phyloP scores from a whole-genome alignment of 2,329 filamentous ascomycete species.

The Arthrinium phaeospermum region DNA sequence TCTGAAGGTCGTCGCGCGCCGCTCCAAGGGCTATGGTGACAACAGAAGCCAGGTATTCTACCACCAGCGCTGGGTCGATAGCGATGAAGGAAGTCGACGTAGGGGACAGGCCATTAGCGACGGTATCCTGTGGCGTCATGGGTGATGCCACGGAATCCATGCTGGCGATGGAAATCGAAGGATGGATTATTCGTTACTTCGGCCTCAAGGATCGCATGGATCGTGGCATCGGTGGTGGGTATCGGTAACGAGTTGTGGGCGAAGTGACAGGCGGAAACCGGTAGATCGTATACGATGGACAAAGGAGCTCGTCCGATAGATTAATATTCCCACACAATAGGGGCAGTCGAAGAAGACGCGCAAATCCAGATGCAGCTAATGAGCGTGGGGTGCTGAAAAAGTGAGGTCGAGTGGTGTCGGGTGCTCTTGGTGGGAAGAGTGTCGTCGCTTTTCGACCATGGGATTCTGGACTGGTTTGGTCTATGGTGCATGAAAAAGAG shows the following conservation, averaged over 20 bases:
- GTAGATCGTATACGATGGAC: neutral
- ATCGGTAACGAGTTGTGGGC: neutral
- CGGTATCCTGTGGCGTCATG: constrained; percentile 46
- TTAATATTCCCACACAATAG: constrained; percentile 15
- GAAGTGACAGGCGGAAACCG: neutral
- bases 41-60: constrained; percentile 74
- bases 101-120: constrained; percentile 51
- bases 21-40: constrained; percentile 78
- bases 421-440: constrained; percentile 2
- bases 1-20: constrained; percentile 78
- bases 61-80: constrained; percentile 71
- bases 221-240: constrained; percentile 20
- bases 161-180: constrained; percentile 34
- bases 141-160: constrained; percentile 61
- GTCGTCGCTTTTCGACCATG: constrained; percentile 5
- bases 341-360: constrained; percentile 13
- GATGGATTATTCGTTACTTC: constrained; percentile 19
- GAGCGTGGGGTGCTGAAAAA: constrained; percentile 12
- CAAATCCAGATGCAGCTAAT: neutral
- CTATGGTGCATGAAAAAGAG: constrained; percentile 5
- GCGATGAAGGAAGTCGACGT: constrained; percentile 54
- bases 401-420: constrained; percentile 3
- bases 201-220: constrained; percentile 18
- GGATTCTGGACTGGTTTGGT: constrained; percentile 2
- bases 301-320: neutral